Percentiles rank a stretch among this genome's conserved stretches.
phyloP scores from a whole-genome alignment of 371 early-diverging fungal species.

The Lichtheimia hyalospora region DNA sequence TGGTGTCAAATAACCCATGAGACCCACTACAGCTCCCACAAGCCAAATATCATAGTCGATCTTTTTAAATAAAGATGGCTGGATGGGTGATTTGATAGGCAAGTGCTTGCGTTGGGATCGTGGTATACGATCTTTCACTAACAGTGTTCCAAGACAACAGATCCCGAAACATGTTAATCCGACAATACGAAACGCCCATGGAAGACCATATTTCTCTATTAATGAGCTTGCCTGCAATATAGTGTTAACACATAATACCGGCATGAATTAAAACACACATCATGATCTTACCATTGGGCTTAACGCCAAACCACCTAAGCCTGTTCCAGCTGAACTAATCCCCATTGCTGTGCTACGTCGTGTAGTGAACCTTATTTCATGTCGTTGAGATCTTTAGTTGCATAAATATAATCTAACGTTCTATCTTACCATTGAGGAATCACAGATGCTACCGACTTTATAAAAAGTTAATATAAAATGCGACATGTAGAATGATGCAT shows the following conservation, averaged over 20 bases:
- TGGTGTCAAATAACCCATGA: constrained; percentile 36
- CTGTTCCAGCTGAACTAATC: constrained; percentile 73
- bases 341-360: constrained; percentile 64
- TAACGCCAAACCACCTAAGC: constrained; percentile 66
- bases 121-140: constrained; percentile 36
- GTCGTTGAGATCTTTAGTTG: not conserved
- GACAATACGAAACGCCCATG: constrained; percentile 39
- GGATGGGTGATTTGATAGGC: constrained; percentile 26
- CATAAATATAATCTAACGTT: constrained; percentile 32
- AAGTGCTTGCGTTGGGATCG: constrained; percentile 14
- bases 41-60: constrained; percentile 31
- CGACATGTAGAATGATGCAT: no score
- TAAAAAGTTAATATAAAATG: not conserved
- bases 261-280: no score
- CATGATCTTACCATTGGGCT: constrained; percentile 34
- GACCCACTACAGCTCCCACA: constrained; percentile 28
- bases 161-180: constrained; percentile 39
- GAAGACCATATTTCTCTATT: constrained; percentile 27
- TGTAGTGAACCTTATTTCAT: constrained; percentile 40
- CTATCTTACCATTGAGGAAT: constrained; percentile 39
- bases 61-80: constrained; percentile 23
- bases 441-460: constrained; percentile 27
- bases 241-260: no score
- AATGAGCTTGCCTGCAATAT: constrained; percentile 32
- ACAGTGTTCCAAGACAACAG: constrained; percentile 22